Evolutionary conservation across 345 rosid species (phyloP), one percentile per base, ranked within the genome.

Genomic region (Odontarrhena argentea): DNA sequence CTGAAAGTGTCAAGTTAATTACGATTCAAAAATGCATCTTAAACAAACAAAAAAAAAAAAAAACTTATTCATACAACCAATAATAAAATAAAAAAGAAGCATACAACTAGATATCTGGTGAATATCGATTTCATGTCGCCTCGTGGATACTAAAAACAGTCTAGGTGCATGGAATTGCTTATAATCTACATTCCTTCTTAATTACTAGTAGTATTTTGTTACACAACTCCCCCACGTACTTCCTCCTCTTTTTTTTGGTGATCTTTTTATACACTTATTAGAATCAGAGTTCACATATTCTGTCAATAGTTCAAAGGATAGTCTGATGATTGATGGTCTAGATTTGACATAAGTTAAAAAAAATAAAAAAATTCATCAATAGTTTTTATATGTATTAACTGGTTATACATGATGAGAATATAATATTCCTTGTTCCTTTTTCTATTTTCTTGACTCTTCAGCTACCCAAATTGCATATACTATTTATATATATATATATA

Each of bases 391-490:
- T 18, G 22, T 18, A 18, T 18, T 18, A 18, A 18, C 22, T 18
- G 22, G 22, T 18, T 18, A 18, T 18, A 18, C 22, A 18, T 18
- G 22, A 48, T 3, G 14, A 22, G 24, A 22, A 32, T 14, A 26
- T 38, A 34, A 51, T 68, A 62, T 71, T 55, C 65, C 22, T 47
- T 24, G 28, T 30, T 71, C 63, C 40, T 47, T 47, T 56, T 56
- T 50, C 24, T 36, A 52, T 25, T 32, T 38, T 36, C 52, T 12
- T 48, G 65, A 55, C 70, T 56, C 76, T 57, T 71, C 70, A 9
- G 52, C 70, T 48, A 48, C 71, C 54, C 65, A 72, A 72, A 64
- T 40, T 71, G 58, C 76, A 64, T 18, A 56, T 54, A 46, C 63
- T 62, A 55, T 53, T 26, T 30, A 28, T 55, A 30, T 43, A 10